Conservation (phyloP, 805 yeast species). For the Yarrowia bubula region DNA sequence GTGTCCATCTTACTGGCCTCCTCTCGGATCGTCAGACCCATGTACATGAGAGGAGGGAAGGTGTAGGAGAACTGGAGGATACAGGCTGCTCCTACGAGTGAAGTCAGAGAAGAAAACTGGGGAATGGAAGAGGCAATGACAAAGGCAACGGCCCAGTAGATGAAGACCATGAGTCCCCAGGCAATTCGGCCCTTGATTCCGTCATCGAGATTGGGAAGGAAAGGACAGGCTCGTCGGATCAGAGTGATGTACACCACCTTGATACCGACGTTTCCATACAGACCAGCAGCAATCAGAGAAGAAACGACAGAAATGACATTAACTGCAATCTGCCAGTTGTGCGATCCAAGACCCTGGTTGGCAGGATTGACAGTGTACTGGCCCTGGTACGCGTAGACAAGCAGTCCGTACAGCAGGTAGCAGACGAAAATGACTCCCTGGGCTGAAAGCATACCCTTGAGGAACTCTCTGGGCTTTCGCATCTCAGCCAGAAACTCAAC, state of each 20-base stretch:
- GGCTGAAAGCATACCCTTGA: constrained; percentile 47
- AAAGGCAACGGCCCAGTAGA: constrained; percentile 45
- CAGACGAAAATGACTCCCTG: constrained; percentile 42
- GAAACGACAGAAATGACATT: constrained; percentile 41
- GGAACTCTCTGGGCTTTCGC: constrained; percentile 47
- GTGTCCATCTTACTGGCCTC: constrained; percentile 21
- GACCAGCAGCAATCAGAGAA: constrained; percentile 44
- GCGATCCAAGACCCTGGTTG: constrained; percentile 40
- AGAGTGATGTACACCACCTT: constrained; percentile 45
- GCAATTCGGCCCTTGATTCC: constrained; percentile 39
- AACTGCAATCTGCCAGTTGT: constrained; percentile 38
- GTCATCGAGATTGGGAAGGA: constrained; percentile 36
- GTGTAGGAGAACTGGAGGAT: constrained; percentile 46
- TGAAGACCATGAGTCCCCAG: constrained; percentile 41
- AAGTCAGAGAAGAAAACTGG: constrained; percentile 40
- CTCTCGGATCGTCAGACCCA: constrained; percentile 23
- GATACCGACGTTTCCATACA: constrained; percentile 46
- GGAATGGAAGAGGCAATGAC: constrained; percentile 46
- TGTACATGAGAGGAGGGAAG: constrained; percentile 37
- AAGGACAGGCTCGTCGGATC: constrained; percentile 37
- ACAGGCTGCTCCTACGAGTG: constrained; percentile 44
- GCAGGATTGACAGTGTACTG: constrained; percentile 41
- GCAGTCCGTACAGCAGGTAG: constrained; percentile 44
- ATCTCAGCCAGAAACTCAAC: constrained; percentile 48
- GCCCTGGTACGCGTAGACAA: constrained; percentile 45